Conservation (phyloP, 192 early-diverging fungal genomes). For the Linderina pennispora region DNA sequence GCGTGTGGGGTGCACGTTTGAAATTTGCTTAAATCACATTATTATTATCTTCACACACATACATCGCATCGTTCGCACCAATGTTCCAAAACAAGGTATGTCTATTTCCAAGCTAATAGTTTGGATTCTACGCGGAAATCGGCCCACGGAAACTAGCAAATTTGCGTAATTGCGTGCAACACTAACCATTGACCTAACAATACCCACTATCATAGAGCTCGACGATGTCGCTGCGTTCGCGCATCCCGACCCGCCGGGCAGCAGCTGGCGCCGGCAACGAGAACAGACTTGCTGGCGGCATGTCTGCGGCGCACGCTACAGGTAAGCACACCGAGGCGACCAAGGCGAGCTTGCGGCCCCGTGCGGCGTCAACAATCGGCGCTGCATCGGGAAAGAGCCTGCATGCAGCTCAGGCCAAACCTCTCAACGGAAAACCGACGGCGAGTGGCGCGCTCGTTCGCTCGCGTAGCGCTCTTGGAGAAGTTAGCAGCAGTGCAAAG, state of each 20-base stretch:
- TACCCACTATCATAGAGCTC: conserved; percentile 28
- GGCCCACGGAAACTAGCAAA: no score
- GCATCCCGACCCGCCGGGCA: conserved; percentile 29
- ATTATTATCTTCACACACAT: no score
- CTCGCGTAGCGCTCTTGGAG: conserved; percentile 21
- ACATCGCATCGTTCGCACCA: neutral
- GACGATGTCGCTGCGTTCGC: conserved; percentile 31
- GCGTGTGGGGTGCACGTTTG: no score
- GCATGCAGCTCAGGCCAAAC: conserved; percentile 6
- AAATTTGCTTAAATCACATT: no score
- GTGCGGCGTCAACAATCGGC: neutral
- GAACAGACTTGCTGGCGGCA: conserved; percentile 28
- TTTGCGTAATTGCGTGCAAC: no score
- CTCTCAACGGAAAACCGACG: conserved; percentile 9
- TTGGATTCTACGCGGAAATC: no score
- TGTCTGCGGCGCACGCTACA: conserved; percentile 1
- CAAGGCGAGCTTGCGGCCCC: conserved; percentile 11
- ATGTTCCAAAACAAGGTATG: conserved; percentile 47
- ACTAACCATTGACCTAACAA: neutral
- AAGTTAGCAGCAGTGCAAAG: no score
- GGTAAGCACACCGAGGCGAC: conserved; percentile 6
- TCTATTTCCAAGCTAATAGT: conserved; percentile 1
- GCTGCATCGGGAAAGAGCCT: neutral
- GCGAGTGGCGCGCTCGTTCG: neutral
- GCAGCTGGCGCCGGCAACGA: conserved; percentile 26